phyloP scores from a whole-genome alignment of 164 flowering plant species.

The Kalanchoe fedtschenkoi region DNA sequence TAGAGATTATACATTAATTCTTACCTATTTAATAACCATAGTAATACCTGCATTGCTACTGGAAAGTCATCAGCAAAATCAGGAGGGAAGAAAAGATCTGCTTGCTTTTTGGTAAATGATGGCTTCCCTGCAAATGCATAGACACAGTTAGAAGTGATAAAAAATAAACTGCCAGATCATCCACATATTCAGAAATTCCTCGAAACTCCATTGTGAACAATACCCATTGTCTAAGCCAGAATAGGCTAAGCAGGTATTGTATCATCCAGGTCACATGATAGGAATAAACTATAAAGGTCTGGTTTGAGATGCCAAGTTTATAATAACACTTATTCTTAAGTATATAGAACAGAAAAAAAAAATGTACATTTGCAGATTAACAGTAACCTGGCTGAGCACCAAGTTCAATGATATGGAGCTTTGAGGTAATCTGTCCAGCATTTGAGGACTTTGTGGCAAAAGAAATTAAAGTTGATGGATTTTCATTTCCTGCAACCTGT shows the following conservation, averaged over 20 bases:
- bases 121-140: conserved; percentile 58
- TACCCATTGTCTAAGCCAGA: too few relatives aligned
- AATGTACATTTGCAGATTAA: neutral
- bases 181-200: too few relatives aligned
- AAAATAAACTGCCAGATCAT: too few relatives aligned
- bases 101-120: conserved; percentile 83
- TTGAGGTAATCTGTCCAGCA: conserved; percentile 85
- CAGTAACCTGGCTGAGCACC: conserved; percentile 87
- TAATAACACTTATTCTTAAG: too few relatives aligned
- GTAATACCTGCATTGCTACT: conserved; percentile 91
- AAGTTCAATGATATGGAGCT: conserved; percentile 90
- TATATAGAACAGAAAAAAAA: neutral
- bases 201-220: too few relatives aligned
- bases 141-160: neutral
- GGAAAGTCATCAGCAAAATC: conserved; percentile 99
- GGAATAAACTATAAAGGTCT: too few relatives aligned
- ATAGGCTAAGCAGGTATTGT: too few relatives aligned
- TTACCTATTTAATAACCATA: neutral
- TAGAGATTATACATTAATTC: neutral
- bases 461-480: conserved; percentile 68
- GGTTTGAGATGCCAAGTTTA: too few relatives aligned
- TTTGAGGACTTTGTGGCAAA: conserved; percentile 83
- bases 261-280: too few relatives aligned
- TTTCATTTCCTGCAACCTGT: conserved; percentile 87
- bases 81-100: conserved; percentile 98